Evolutionary conservation across 495 filamentous ascomycete species (phyloP).

Genomic region (Neurospora africana): DNA sequence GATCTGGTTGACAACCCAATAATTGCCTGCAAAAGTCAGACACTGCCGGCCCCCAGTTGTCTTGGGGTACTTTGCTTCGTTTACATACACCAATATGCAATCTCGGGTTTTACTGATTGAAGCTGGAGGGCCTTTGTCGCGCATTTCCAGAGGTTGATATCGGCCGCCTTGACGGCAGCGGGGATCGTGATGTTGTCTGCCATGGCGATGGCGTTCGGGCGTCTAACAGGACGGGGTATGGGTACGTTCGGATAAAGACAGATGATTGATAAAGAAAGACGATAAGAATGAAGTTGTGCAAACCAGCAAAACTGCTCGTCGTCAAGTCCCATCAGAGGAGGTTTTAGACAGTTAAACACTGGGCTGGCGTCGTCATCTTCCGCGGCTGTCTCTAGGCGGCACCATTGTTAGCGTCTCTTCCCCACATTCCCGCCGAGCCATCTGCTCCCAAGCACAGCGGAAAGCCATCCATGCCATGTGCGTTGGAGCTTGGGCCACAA

Average conservation of each 20-base stretch:
- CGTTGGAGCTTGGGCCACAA: slow-evolving; percentile 15
- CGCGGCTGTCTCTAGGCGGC: background rate
- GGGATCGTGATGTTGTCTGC: slow-evolving; percentile 53
- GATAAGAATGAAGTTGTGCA: background rate
- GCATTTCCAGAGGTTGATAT: slow-evolving; percentile 61
- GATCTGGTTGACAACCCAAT: slow-evolving; percentile 87
- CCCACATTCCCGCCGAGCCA: slow-evolving; percentile 3
- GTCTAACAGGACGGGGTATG: background rate
- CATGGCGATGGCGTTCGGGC: slow-evolving; percentile 38
- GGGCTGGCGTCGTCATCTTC: background rate
- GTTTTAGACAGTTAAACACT: background rate
- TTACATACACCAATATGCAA: slow-evolving; percentile 87
- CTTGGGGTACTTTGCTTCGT: background rate
- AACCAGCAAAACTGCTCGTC: background rate
- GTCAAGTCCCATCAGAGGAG: background rate
- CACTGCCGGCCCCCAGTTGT: background rate
- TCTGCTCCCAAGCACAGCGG: background rate
- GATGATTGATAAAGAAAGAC: background rate
- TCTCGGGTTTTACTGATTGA: slow-evolving; percentile 69
- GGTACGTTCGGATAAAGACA: background rate
- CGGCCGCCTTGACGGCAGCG: slow-evolving; percentile 59
- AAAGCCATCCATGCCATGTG: background rate
- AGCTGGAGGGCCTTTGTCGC: slow-evolving; percentile 74
- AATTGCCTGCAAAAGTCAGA: slow-evolving; percentile 54
- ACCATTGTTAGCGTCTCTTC: background rate